These are phyloP conservation scores for Viola pubescens DNA, from an alignment of 441 rosid species.

Conservation along the genomic window DNA sequence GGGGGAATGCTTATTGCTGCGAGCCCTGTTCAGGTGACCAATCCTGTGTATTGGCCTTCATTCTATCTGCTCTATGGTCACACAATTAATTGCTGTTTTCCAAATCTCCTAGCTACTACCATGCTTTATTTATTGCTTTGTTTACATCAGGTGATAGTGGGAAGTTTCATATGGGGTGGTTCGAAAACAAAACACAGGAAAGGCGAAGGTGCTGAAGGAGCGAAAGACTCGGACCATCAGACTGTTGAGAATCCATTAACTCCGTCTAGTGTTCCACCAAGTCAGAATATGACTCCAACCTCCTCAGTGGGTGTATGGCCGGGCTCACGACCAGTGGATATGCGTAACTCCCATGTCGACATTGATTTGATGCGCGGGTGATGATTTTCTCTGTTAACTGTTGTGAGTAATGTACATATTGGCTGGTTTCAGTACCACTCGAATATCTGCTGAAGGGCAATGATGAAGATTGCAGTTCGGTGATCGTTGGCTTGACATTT, in stretches of 20 bases:
- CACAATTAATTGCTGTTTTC: neutral
- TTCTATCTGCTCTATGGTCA: neutral
- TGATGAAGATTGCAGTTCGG: slow-evolving; percentile 21
- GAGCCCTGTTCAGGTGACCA: slow-evolving; percentile 68
- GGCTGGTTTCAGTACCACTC: slow-evolving; percentile 20
- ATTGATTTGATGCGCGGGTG: slow-evolving; percentile 91
- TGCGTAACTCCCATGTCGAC: slow-evolving; percentile 59
- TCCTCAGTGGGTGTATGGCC: slow-evolving; percentile 60
- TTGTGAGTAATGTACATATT: slow-evolving; percentile 28
- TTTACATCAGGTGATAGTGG: slow-evolving; percentile 57
- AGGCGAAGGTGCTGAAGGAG: slow-evolving; percentile 39
- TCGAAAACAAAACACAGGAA: slow-evolving; percentile 57
- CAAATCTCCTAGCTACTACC: neutral
- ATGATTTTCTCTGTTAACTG: slow-evolving; percentile 17
- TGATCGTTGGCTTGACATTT: slow-evolving; percentile 21
- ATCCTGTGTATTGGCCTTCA: neutral
- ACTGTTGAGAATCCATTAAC: slow-evolving; percentile 35
- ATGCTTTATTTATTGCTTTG: slow-evolving; percentile 8
- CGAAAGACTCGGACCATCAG: slow-evolving; percentile 36
- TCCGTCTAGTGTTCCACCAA: slow-evolving; percentile 35
- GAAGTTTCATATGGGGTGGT: slow-evolving; percentile 80
- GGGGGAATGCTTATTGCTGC: slow-evolving; percentile 89
- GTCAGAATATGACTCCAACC: slow-evolving; percentile 52
- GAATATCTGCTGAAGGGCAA: slow-evolving; percentile 19
- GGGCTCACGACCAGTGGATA: slow-evolving; percentile 57